These are phyloP conservation scores for Lentinula boryana DNA, from an alignment of 768 basidiomycete genomes.

Conservation along the genomic window DNA sequence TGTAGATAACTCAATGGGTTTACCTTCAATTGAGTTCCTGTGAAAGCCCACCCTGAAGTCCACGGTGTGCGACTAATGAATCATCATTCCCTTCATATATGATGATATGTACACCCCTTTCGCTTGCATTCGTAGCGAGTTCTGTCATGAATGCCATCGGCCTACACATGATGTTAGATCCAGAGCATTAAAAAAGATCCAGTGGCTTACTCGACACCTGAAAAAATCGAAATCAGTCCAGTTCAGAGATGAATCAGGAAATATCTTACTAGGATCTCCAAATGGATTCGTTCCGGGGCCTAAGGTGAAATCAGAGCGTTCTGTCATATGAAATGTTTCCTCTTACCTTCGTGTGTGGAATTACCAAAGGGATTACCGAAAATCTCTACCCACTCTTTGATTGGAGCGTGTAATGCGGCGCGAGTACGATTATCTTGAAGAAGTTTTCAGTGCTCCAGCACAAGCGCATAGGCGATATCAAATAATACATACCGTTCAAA, in stretches of 20 bases:
- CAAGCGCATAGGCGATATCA: not conserved
- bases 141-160: slow-evolving; percentile 42
- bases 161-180: slow-evolving; percentile 15
- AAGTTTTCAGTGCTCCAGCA: not conserved
- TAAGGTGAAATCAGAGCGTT: not conserved
- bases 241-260: not conserved
- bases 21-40: not conserved
- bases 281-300: slow-evolving; percentile 12
- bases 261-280: slow-evolving; percentile 8
- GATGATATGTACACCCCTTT: slow-evolving; percentile 27
- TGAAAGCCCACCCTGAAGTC: slow-evolving; percentile 26
- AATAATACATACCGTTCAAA: slow-evolving; percentile 30
- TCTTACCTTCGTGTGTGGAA: not conserved
- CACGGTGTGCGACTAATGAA: slow-evolving; percentile 38
- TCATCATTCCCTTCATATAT: slow-evolving; percentile 48
- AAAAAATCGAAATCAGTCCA: not conserved
- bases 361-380: slow-evolving; percentile 16
- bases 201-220: slow-evolving; percentile 23
- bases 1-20: slow-evolving; percentile 7
- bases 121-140: slow-evolving; percentile 39
- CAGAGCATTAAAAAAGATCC: not conserved
- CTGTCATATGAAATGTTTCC: not conserved
- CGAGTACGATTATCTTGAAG: slow-evolving; percentile 21
- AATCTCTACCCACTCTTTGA: slow-evolving; percentile 26
- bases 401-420: slow-evolving; percentile 41